Conservation (phyloP, 306 rosid species). For the Quercus alba region DNA sequence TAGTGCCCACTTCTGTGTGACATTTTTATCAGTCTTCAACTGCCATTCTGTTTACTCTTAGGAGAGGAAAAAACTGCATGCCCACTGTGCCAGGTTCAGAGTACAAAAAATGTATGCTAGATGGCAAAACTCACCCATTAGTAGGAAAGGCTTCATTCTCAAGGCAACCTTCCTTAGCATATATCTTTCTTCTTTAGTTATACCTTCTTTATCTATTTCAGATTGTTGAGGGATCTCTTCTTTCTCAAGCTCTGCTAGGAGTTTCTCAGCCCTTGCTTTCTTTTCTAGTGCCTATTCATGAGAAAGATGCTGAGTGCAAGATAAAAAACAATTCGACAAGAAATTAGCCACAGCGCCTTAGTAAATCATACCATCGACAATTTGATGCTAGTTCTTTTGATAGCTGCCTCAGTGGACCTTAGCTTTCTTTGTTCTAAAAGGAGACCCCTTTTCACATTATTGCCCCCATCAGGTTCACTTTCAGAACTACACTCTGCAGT, state of each 20-base stretch:
- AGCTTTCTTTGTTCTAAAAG: slow-evolving; percentile 29
- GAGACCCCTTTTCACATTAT: slow-evolving; percentile 27
- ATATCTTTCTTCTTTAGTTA: slow-evolving; percentile 75
- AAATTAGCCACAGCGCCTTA: slow-evolving; percentile 21
- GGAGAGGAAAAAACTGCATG: neutral
- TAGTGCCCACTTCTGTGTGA: neutral
- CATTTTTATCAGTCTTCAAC: slow-evolving; percentile 6
- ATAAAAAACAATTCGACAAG: slow-evolving; percentile 9
- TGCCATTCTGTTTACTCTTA: slow-evolving; percentile 12
- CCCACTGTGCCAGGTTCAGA: neutral
- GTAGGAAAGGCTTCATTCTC: slow-evolving; percentile 85
- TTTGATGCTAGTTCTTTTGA: slow-evolving; percentile 59
- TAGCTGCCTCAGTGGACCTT: slow-evolving; percentile 36
- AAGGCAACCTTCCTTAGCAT: slow-evolving; percentile 90
- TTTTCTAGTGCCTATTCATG: slow-evolving; percentile 66
- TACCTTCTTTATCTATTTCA: slow-evolving; percentile 84
- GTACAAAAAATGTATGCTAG: neutral
- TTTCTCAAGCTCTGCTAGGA: slow-evolving; percentile 63
- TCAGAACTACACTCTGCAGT: slow-evolving; percentile 28
- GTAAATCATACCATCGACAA: slow-evolving; percentile 62
- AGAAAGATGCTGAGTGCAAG: slow-evolving; percentile 23
- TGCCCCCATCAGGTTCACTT: slow-evolving; percentile 21
- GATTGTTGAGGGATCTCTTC: slow-evolving; percentile 45
- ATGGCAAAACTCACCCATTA: slow-evolving; percentile 61
- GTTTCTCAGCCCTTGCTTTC: slow-evolving; percentile 65